Evolutionary conservation across 2,329 filamentous ascomycete genomes (phyloP).

Genomic region (Orbilia javanica): DNA sequence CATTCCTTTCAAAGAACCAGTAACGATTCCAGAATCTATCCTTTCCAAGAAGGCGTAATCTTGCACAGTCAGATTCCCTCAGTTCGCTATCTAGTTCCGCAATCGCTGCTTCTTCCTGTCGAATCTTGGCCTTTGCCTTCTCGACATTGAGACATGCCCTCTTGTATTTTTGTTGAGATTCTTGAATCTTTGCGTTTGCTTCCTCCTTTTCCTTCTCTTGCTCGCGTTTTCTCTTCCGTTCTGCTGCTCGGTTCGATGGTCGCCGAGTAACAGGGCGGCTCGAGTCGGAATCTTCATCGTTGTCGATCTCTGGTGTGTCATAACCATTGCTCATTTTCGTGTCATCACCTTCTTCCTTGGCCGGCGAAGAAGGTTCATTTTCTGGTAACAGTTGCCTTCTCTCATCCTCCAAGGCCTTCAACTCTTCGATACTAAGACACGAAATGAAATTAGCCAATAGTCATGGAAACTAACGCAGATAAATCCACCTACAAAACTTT

Average conservation of each 20-base stretch:
- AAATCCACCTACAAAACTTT: slow-evolving; percentile 70
- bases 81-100: slow-evolving; percentile 88
- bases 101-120: slow-evolving; percentile 86
- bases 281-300: slow-evolving; percentile 75
- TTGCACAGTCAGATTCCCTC: slow-evolving; percentile 90
- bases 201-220: slow-evolving; percentile 75
- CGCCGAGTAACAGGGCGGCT: slow-evolving; percentile 72
- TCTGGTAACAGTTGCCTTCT: slow-evolving; percentile 79
- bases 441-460: slow-evolving; percentile 62
- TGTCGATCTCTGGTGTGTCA: slow-evolving; percentile 66
- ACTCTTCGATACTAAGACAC: slow-evolving; percentile 74
- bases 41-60: slow-evolving; percentile 88
- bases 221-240: slow-evolving; percentile 82
- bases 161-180: slow-evolving; percentile 88
- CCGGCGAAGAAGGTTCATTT: slow-evolving; percentile 76
- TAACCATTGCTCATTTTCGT: slow-evolving; percentile 68
- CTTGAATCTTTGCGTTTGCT: slow-evolving; percentile 74
- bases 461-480: not conserved
- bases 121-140: slow-evolving; percentile 83
- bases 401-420: slow-evolving; percentile 78
- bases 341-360: slow-evolving; percentile 73
- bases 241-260: slow-evolving; percentile 76
- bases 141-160: slow-evolving; percentile 90
- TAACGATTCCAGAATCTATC: slow-evolving; percentile 99
- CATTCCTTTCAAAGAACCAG: slow-evolving; percentile 99